phyloP scores from a whole-genome alignment of 1,284 basidiomycete species.

The Pyrrhoderma lamaoense region DNA sequence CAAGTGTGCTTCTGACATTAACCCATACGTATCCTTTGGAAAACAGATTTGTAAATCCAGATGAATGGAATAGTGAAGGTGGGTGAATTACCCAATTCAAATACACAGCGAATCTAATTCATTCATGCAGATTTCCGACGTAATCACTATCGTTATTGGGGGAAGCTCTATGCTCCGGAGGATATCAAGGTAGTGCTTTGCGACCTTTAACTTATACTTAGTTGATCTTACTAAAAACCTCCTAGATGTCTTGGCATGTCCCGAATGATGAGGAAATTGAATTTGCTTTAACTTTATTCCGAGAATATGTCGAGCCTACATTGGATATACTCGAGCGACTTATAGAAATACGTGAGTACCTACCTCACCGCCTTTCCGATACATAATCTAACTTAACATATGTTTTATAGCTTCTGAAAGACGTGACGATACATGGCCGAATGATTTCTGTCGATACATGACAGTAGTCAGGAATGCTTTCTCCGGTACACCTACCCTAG shows the following conservation, averaged over 20 bases:
- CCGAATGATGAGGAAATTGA: conserved; percentile 62
- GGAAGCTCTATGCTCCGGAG: conserved; percentile 53
- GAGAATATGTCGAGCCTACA: conserved; percentile 63
- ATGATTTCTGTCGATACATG: conserved; percentile 78
- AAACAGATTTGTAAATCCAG: conserved; percentile 76
- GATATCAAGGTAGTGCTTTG: conserved; percentile 44
- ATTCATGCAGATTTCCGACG: conserved; percentile 51
- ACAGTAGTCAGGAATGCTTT: conserved; percentile 64
- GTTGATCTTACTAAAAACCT: conserved; percentile 24
- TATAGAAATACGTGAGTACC: conserved; percentile 41
- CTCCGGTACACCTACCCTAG: conserved; percentile 56
- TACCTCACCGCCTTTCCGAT: not conserved
- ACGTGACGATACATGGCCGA: conserved; percentile 69
- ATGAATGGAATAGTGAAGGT: conserved; percentile 76
- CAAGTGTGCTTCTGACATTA: conserved; percentile 68
- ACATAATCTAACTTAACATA: conserved; percentile 17
- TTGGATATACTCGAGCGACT: conserved; percentile 55
- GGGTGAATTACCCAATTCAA: not conserved
- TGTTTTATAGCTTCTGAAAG: conserved; percentile 26
- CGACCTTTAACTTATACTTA: too few species aligned
- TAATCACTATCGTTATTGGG: conserved; percentile 78
- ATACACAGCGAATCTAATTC: not conserved
- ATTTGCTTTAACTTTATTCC: conserved; percentile 70
- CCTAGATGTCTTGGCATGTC: conserved; percentile 76
- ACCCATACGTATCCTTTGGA: conserved; percentile 81